Base-by-base conservation (phyloP, 805 yeast genomes). In the Teunomyces atbi region DNA sequence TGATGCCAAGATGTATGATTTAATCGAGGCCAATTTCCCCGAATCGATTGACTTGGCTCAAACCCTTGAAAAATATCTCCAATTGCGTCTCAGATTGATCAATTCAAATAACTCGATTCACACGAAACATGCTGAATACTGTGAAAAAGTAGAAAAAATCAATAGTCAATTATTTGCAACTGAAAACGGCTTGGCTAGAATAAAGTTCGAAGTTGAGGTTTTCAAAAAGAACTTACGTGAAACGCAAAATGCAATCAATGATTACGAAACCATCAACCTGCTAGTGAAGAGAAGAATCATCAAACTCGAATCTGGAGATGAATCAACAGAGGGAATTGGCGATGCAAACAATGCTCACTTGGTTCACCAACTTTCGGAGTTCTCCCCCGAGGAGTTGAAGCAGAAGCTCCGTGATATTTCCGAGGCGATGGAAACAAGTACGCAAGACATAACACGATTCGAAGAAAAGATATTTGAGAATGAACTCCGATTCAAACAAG, bases 41-140 rank as follows among this genome's bases (percentile, higher is more conserved):
- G 97, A 88, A 50, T 79, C 94, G 3, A 76, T 89, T 1, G 82
- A 75, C 44, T 73, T 90, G 46, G 86, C 96, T 0, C 76, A 74
- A 16, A 66, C 77, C 8, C 62, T 90, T 19, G 74, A 76, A 35
- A 72, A 68, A 26, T 86, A 86, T 57, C 67, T 89, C 36, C 70
- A 73, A 33, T 68, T 74, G 44, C 69, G 90, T 49, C 50, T 49
- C 2, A 41, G 56, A 3, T 50, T 59, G 32, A 49, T 67, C 13
- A 52, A 48, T 11, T 49, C 53, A 18, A 62, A 69, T 36, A 51
- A 54, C 4, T 56, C 49, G 1, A 46, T 62, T 8, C 23, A 41
- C 16, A 41, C 19, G 18, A 29, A 19, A 15, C 23, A 41, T 15
- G 18, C 27, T 21, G 46, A 27, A 23, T 49, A 54, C 42, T 21